Conservation (phyloP, 1,284 basidiomycete species). For the Coniferiporia weirii region DNA sequence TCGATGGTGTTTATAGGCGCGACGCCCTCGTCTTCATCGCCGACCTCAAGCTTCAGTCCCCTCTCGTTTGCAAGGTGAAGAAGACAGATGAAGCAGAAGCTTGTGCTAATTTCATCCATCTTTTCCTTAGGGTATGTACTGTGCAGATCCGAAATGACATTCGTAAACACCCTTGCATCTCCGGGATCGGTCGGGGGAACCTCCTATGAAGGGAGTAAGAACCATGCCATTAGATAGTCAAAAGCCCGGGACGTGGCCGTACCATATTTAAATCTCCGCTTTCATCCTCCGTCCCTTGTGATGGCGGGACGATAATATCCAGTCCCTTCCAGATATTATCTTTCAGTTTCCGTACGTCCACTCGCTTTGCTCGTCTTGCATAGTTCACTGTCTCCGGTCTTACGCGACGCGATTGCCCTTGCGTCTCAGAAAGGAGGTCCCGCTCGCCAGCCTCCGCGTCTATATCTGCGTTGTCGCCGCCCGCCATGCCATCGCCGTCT, state of each 20-base stretch:
- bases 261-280: slow-evolving; percentile 48
- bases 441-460: slow-evolving; percentile 69
- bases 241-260: slow-evolving; percentile 15
- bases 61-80: slow-evolving; percentile 94
- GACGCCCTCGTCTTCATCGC: slow-evolving; percentile 30
- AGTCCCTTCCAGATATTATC: slow-evolving; percentile 97
- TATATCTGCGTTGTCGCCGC: slow-evolving; percentile 34
- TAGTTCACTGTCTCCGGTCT: slow-evolving; percentile 92
- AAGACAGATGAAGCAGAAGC: slow-evolving; percentile 98
- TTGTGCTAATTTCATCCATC: slow-evolving; percentile 97
- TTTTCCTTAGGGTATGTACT: slow-evolving; percentile 86
- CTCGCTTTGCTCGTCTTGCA: slow-evolving; percentile 92
- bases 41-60: slow-evolving; percentile 74
- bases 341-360: slow-evolving; percentile 95
- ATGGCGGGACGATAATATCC: slow-evolving; percentile 53
- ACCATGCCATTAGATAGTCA: slow-evolving; percentile 1
- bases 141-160: slow-evolving; percentile 80
- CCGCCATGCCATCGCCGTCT: slow-evolving; percentile 35
- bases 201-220: slow-evolving; percentile 29
- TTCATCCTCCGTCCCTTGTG: slow-evolving; percentile 38
- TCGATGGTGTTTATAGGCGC: slow-evolving; percentile 25
- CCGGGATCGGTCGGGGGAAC: slow-evolving; percentile 47
- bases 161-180: slow-evolving; percentile 75
- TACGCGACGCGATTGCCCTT: slow-evolving; percentile 74
- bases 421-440: slow-evolving; percentile 79